Evolutionary conservation across 2,329 filamentous ascomycete species (phyloP).

Genomic region (Fusarium beomiforme): DNA sequence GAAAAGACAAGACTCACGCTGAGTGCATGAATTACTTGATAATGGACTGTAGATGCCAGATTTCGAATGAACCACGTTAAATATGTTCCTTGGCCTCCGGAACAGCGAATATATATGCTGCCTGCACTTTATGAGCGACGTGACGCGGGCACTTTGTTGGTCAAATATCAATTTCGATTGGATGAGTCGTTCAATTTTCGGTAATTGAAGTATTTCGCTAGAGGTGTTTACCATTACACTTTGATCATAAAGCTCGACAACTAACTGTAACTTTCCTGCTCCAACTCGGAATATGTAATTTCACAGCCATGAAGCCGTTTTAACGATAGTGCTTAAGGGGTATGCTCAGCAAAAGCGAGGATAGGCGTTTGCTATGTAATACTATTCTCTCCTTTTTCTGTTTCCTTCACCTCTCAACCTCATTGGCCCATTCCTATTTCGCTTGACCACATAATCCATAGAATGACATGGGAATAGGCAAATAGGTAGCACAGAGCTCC

Average conservation of each 20-base stretch:
- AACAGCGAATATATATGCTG: background rate
- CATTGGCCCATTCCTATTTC: background rate
- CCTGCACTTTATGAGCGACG: background rate
- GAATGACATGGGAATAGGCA: background rate
- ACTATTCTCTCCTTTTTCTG: background rate
- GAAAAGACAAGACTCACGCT: background rate
- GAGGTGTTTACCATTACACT: too few species aligned
- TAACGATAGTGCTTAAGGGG: background rate
- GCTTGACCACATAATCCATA: background rate
- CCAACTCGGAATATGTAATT: background rate
- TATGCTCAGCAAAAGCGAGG: background rate
- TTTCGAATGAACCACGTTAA: background rate
- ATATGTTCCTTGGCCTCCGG: background rate
- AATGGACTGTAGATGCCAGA: background rate
- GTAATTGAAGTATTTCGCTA: background rate
- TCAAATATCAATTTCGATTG: slow-evolving; percentile 3
- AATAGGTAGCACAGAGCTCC: background rate
- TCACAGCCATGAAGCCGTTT: background rate
- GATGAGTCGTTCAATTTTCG: slow-evolving; percentile 8
- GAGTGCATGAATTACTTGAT: background rate
- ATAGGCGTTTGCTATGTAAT: background rate
- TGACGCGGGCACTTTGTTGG: slow-evolving; percentile 34
- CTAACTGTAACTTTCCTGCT: background rate
- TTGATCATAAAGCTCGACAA: background rate
- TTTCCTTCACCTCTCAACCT: background rate